A percentile compares a stretch with the other conserved stretches of the same genome.
Evolutionary conservation across 208 protist species (phyloP).

Genomic region (Leishmania aethiopica): DNA sequence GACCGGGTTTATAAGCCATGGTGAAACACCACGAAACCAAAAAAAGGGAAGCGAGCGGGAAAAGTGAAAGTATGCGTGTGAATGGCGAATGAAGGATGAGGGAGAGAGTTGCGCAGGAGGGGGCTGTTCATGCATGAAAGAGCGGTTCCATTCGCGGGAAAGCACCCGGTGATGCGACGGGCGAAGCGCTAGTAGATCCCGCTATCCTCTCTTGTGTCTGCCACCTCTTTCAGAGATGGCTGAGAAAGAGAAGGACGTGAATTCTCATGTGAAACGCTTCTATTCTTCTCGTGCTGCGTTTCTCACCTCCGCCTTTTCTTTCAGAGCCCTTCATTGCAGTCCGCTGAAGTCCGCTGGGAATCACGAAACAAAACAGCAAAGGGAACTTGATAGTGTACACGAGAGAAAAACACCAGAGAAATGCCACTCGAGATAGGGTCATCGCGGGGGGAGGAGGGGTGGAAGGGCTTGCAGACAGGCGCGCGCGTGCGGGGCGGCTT

Average conservation of each 20-base stretch:
- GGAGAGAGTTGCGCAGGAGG: background rate
- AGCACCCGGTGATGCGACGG: background rate
- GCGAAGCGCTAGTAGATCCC: background rate
- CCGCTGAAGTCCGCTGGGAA: slow-evolving; percentile 3
- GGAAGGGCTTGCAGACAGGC: background rate
- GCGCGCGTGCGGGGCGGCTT: background rate
- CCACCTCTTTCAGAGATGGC: background rate
- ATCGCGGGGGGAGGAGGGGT: background rate
- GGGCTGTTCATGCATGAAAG: background rate
- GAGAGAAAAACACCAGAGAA: slow-evolving; percentile 24
- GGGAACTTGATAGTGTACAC: slow-evolving; percentile 4
- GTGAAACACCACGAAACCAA: background rate
- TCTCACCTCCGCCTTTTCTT: background rate
- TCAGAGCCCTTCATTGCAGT: background rate
- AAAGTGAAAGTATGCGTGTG: background rate
- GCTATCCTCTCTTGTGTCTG: background rate
- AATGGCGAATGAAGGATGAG: background rate
- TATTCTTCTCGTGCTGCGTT: background rate
- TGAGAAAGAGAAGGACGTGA: background rate
- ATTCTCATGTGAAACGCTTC: background rate
- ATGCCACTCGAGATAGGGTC: background rate
- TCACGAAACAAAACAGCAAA: slow-evolving; percentile 13
- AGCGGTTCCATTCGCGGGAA: background rate
- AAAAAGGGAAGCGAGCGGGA: background rate
- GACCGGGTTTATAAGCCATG: background rate